These are phyloP conservation scores for Talaromyces pinophilus DNA, from an alignment of 2,329 filamentous ascomycete species.

Conservation along the genomic window DNA sequence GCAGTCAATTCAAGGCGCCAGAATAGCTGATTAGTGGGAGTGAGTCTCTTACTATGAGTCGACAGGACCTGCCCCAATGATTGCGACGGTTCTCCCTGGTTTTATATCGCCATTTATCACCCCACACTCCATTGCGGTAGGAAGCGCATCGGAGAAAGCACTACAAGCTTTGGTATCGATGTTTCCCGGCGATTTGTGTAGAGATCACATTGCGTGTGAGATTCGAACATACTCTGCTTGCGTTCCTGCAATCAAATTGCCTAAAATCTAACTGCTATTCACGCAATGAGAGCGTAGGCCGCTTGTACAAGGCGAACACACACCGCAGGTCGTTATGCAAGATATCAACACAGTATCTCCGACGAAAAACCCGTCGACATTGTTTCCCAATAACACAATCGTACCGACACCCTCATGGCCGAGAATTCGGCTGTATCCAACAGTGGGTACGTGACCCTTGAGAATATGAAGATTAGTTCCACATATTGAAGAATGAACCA, in stretches of 20 bases:
- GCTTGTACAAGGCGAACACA: conserved; percentile 54
- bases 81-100: not conserved
- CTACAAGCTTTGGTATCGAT: conserved; percentile 39
- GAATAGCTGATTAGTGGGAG: not conserved
- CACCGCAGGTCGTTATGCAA: conserved; percentile 54
- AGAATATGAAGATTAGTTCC: conserved; percentile 58
- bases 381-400: conserved; percentile 48
- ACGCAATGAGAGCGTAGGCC: conserved; percentile 58
- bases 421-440: conserved; percentile 48
- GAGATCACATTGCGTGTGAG: conserved; percentile 50
- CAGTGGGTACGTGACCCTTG: conserved; percentile 55
- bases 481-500: conserved; percentile 54
- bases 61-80: conserved; percentile 3
- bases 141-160: conserved; percentile 7
- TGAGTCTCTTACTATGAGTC: conserved; percentile 6
- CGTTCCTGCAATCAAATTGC: conserved; percentile 56
- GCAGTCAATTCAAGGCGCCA: not conserved
- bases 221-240: conserved; percentile 60
- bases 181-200: conserved; percentile 47
- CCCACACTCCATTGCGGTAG: not conserved
- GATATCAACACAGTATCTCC: conserved; percentile 58
- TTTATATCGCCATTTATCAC: conserved; percentile 5
- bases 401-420: conserved; percentile 58
- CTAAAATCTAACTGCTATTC: conserved; percentile 58
- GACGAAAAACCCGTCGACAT: conserved; percentile 50